Base-by-base conservation (phyloP, 345 rosid species). In the Sapria himalayana region DNA sequence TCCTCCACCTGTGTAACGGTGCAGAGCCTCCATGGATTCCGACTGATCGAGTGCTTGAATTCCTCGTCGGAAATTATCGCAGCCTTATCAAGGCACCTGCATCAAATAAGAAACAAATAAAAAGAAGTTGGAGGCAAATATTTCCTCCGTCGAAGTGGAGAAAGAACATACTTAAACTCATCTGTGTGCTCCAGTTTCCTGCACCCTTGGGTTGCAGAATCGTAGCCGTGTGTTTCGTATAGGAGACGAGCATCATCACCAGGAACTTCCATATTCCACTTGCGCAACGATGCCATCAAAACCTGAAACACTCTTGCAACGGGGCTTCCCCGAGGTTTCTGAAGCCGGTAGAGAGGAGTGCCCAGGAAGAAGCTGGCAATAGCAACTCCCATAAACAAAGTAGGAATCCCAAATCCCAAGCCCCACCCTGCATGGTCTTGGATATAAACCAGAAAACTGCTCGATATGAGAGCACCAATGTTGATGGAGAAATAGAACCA, bases 381-480 rank as follows among this genome's bases (percentile, higher is more conserved):
- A 20, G 98, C 93, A 19, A 79, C 43, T 43, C 71, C 95, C 93
- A 89, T 79, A 54, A 79, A 82, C 40, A 89, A 50, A 6, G 95
- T 74, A 37, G 98, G 98, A 55, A 89, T 79, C 41, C 81, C 93
- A 56, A 82, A 82, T 22, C 98, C 98, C 20, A 79, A 50, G 31
- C 84, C 98, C 98, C 98, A 89, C 10, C 95, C 95, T 4, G 65
- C 70, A 34, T 79, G 82, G 50, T 82, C 98, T 70, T 89, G 98
- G 61, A 76, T 61, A 74, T 85, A 79, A 22, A 89, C 95, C 40
- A 89, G 33, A 35, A 82, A 60, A 60, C 81, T 89, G 50, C 93
- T 74, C 16, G 93, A 89, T 33, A 82, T 53, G 5, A 82, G 70
- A 21, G 91, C 94, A 17, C 98, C 98, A 19, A 82, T 74, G 47